Conservation (phyloP, 129 eudicot species). For the Artemisia tridentata region DNA sequence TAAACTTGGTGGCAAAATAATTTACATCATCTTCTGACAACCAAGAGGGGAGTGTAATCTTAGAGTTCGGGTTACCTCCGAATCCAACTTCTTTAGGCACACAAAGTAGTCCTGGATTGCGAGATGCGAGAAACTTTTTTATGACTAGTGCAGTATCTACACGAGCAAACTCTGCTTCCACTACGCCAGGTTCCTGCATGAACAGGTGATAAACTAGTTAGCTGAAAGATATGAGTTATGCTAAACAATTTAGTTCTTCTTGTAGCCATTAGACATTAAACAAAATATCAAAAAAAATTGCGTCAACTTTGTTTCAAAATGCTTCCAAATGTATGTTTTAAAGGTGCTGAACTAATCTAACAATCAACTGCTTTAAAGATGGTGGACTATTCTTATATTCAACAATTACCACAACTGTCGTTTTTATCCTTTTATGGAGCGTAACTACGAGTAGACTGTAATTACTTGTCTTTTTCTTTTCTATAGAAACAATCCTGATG, state of each 20-base stretch:
- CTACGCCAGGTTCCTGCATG: conserved; percentile 72
- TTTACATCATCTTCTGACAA: conserved; percentile 69
- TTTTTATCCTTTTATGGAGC: too few species aligned
- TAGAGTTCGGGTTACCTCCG: conserved; percentile 51
- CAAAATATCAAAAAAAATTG: background rate
- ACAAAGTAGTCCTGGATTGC: conserved; percentile 52
- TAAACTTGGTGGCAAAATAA: conserved; percentile 59
- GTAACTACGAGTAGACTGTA: background rate
- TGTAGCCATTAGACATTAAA: conserved; percentile 19
- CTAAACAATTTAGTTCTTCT: too few species aligned
- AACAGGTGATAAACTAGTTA: conserved; percentile 5
- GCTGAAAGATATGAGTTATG: background rate
- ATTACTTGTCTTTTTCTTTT: background rate
- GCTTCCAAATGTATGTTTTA: background rate
- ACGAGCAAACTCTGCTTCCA: conserved; percentile 72
- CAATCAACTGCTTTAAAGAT: background rate
- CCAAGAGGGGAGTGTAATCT: conserved; percentile 69
- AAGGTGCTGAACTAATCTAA: background rate
- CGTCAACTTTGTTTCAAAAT: background rate
- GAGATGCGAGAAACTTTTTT: conserved; percentile 56
- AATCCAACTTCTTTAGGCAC: conserved; percentile 64
- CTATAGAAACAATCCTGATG: background rate
- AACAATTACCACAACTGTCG: too few species aligned
- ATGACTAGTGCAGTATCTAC: conserved; percentile 56
- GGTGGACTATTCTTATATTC: too few species aligned